A percentile compares a stretch with the other conserved stretches of the same genome.
Evolutionary conservation across 768 basidiomycete genomes (phyloP).

Genomic region (Leucogyrophana mollusca): DNA sequence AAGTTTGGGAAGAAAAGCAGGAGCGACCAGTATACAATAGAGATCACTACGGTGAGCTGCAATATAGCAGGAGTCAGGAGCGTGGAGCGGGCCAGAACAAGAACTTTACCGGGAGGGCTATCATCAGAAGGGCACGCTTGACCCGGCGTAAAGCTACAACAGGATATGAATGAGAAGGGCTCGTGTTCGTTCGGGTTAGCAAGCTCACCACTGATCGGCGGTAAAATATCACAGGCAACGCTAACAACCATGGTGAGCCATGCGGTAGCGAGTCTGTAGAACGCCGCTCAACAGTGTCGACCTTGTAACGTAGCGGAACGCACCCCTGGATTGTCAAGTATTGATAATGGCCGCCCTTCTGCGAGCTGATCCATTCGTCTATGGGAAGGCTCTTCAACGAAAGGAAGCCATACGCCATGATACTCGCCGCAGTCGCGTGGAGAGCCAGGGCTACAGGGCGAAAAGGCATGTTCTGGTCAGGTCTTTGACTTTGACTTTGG

Average conservation of each 20-base stretch:
- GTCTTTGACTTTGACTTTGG: too few relatives aligned
- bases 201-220: constrained; percentile 32
- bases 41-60: constrained; percentile 46
- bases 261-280: constrained; percentile 35
- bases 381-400: constrained; percentile 13
- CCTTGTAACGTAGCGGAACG: constrained; percentile 11
- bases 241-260: constrained; percentile 41
- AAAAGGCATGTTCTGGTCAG: constrained; percentile 4
- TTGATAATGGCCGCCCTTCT: constrained; percentile 66
- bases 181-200: neutral
- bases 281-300: neutral
- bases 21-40: constrained; percentile 70
- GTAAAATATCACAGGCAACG: constrained; percentile 39
- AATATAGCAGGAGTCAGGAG: neutral
- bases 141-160: constrained; percentile 28
- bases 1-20: constrained; percentile 53
- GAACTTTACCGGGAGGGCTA: constrained; percentile 60
- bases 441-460: constrained; percentile 16
- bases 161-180: neutral
- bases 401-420: constrained; percentile 38
- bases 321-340: constrained; percentile 82
- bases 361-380: constrained; percentile 34
- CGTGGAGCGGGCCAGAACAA: constrained; percentile 3
- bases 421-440: constrained; percentile 28
- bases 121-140: constrained; percentile 60